Conservation (phyloP, 2,329 filamentous ascomycete genomes). For the Diaporthe sp. region DNA sequence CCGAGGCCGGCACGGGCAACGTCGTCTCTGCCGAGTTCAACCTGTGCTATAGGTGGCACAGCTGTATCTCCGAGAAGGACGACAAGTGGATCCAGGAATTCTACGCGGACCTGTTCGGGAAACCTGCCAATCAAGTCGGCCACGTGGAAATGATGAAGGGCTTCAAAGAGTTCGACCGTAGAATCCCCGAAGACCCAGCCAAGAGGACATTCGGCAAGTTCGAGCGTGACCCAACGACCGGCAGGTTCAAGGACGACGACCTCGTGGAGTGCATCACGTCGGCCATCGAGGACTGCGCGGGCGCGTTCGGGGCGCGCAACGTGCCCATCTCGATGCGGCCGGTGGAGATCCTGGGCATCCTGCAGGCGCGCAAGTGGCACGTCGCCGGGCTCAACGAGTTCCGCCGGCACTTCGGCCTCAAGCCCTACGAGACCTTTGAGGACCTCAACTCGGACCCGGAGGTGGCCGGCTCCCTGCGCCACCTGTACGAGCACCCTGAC, state of each 20-base stretch:
- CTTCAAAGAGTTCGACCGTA: conserved; percentile 73
- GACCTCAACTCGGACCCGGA: conserved; percentile 85
- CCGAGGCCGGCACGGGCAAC: conserved; percentile 82
- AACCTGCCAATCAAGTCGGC: conserved; percentile 68
- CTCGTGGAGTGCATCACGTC: conserved; percentile 78
- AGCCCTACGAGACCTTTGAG: conserved; percentile 82
- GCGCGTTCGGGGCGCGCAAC: conserved; percentile 80
- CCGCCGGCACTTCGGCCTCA: conserved; percentile 83
- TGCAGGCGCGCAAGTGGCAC: conserved; percentile 83
- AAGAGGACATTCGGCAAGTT: conserved; percentile 78
- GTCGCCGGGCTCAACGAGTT: conserved; percentile 87
- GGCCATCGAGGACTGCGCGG: conserved; percentile 82
- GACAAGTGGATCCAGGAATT: conserved; percentile 84
- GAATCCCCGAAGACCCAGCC: conserved; percentile 74
- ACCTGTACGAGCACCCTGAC: conserved; percentile 83
- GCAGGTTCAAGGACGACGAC: conserved; percentile 81
- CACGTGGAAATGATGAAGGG: conserved; percentile 73
- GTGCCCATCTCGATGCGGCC: conserved; percentile 81
- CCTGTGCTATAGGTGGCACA: conserved; percentile 89
- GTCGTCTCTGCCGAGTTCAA: conserved; percentile 92
- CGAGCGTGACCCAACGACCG: conserved; percentile 70
- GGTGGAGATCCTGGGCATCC: conserved; percentile 85
- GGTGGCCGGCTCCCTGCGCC: conserved; percentile 74
- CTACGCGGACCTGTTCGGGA: conserved; percentile 73
- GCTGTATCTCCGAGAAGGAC: conserved; percentile 80